Conservation (phyloP, 2,329 filamentous ascomycete genomes). For the Thelonectria blattea region DNA sequence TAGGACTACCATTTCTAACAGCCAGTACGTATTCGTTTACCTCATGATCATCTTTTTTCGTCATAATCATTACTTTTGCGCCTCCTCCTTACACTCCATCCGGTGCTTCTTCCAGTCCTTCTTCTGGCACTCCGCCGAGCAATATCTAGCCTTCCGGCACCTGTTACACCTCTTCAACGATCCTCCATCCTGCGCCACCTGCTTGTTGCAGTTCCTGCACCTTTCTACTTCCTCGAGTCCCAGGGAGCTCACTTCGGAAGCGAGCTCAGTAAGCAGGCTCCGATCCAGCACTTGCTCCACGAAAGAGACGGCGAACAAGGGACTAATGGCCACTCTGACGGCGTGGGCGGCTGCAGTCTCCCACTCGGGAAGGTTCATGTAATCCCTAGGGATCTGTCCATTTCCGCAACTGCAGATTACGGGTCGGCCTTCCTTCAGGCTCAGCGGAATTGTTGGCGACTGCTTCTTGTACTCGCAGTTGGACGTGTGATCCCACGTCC, state of each 20-base stretch:
- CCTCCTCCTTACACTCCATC: constrained; percentile 45
- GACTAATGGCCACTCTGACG: constrained; percentile 65
- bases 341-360: constrained; percentile 49
- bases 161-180: constrained; percentile 51
- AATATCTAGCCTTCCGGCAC: constrained; percentile 56
- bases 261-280: constrained; percentile 23
- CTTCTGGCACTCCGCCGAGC: constrained; percentile 59
- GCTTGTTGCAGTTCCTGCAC: constrained; percentile 48
- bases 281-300: constrained; percentile 49
- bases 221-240: constrained; percentile 23
- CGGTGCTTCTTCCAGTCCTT: constrained; percentile 60
- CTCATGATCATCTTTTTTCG: background rate
- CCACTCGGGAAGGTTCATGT: constrained; percentile 50
- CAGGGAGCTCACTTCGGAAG: background rate
- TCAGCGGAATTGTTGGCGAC: constrained; percentile 47
- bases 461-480: constrained; percentile 51
- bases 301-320: constrained; percentile 53
- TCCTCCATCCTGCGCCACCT: constrained; percentile 36
- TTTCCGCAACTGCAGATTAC: constrained; percentile 55
- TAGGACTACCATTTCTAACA: background rate
- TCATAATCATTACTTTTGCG: background rate
- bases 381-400: constrained; percentile 50
- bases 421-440: constrained; percentile 42
- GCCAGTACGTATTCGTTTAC: background rate
- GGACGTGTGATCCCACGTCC: constrained; percentile 52